Conservation (phyloP, 345 rosid genomes). For the Triadica sebifera region DNA sequence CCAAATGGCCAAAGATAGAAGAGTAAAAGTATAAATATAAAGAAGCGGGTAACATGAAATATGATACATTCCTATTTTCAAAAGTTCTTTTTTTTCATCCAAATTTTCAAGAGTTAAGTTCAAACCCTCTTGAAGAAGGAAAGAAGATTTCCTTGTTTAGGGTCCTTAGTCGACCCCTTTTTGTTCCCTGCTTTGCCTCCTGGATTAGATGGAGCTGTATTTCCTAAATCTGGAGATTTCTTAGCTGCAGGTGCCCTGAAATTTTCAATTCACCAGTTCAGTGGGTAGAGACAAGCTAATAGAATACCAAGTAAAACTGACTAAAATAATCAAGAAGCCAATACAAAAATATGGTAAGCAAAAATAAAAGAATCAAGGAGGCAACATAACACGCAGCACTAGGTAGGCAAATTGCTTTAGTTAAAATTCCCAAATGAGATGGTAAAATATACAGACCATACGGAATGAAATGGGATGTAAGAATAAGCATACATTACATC, state of each 20-base stretch:
- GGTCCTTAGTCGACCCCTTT: conserved; percentile 69
- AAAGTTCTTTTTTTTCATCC: no score
- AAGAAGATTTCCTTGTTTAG: conserved; percentile 86
- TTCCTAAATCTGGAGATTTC: conserved; percentile 58
- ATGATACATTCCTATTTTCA: not conserved
- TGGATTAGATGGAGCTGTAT: conserved; percentile 37
- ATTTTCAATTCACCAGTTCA: not conserved
- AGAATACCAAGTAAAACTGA: not conserved
- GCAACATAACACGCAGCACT: not conserved
- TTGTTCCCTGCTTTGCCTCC: conserved; percentile 65
- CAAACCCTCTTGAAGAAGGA: conserved; percentile 66
- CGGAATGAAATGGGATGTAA: not conserved
- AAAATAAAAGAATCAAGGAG: no score
- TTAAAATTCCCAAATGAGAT: not conserved
- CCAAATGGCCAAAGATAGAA: not conserved
- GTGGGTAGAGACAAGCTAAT: not conserved
- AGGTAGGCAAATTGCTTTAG: not conserved
- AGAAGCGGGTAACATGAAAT: not conserved
- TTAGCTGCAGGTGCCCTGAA: conserved; percentile 49
- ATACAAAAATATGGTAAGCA: no score
- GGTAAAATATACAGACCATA: not conserved
- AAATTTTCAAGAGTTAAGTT: no score
- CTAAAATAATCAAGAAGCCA: not conserved
- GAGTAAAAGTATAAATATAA: not conserved
- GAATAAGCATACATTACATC: not conserved